Conservation (phyloP, 129 eudicot genomes). For the Gnaphalium uliginosum region DNA sequence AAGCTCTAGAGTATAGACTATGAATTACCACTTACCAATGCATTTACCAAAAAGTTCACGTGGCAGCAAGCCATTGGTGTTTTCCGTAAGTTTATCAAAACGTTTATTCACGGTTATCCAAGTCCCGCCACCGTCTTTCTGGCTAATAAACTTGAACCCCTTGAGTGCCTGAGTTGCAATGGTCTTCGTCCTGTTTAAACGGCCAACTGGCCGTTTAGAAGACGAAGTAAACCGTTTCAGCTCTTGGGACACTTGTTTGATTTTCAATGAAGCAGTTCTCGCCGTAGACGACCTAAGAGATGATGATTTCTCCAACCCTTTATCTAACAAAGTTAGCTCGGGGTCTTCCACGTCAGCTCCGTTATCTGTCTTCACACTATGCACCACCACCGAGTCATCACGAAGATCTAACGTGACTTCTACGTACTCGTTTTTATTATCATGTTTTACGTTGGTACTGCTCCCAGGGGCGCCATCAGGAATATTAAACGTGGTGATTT, state of each 20-base stretch:
- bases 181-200: constrained; percentile 48
- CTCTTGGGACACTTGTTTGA: constrained; percentile 59
- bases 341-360: constrained; percentile 64
- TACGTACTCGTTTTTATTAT: constrained; percentile 46
- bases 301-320: constrained; percentile 52
- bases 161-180: constrained; percentile 51
- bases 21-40: constrained; percentile 48
- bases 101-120: constrained; percentile 51
- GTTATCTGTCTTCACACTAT: constrained; percentile 58
- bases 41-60: constrained; percentile 65
- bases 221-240: constrained; percentile 58
- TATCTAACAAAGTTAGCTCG: constrained; percentile 51
- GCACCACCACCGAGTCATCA: constrained; percentile 72
- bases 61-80: constrained; percentile 56
- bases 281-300: constrained; percentile 52
- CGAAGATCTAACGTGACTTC: constrained; percentile 70
- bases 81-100: constrained; percentile 44
- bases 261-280: constrained; percentile 52
- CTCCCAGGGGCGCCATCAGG: constrained; percentile 28
- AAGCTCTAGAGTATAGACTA: neutral
- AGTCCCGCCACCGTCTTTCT: constrained; percentile 53
- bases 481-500: constrained; percentile 51
- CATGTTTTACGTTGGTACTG: neutral
- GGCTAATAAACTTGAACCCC: constrained; percentile 63
- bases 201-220: constrained; percentile 36